Conservation (phyloP, 805 yeast genomes). For the Pichia exigua region DNA sequence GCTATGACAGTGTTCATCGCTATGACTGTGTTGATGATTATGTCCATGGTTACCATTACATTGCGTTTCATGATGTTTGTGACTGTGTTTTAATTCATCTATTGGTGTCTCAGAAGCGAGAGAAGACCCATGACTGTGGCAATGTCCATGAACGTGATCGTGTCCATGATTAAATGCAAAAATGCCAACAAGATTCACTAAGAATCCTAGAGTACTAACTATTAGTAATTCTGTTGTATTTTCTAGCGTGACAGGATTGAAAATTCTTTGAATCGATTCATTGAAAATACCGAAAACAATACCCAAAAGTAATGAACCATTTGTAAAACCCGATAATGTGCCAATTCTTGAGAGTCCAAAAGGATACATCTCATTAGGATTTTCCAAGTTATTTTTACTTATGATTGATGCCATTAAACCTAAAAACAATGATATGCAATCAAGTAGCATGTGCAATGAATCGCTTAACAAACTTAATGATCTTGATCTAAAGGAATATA, state of each 20-base stretch:
- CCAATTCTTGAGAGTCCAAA: constrained; percentile 82
- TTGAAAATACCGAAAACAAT: constrained; percentile 82
- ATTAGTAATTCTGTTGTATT: constrained; percentile 77
- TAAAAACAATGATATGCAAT: constrained; percentile 81
- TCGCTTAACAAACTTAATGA: constrained; percentile 89
- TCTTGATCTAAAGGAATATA: constrained; percentile 87
- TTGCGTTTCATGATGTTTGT: not conserved
- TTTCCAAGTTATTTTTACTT: constrained; percentile 23
- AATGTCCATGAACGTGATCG: constrained; percentile 22
- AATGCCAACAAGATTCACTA: constrained; percentile 87
- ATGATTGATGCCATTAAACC: constrained; percentile 79
- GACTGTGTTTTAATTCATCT: not conserved
- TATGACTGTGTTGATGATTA: not conserved
- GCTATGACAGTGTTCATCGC: not conserved
- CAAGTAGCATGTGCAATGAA: constrained; percentile 93
- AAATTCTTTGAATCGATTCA: constrained; percentile 77
- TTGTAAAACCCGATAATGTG: constrained; percentile 90
- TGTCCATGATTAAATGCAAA: constrained; percentile 76
- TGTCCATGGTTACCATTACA: not conserved
- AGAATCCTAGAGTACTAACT: constrained; percentile 75
- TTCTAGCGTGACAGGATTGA: constrained; percentile 68
- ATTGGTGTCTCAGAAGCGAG: not conserved
- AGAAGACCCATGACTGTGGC: constrained; percentile 23
- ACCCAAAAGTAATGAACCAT: constrained; percentile 81
- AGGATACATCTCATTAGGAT: constrained; percentile 47